These are phyloP conservation scores for Pythium plurisporium DNA, from an alignment of 352 stramenopile species.

Conservation along the genomic window DNA sequence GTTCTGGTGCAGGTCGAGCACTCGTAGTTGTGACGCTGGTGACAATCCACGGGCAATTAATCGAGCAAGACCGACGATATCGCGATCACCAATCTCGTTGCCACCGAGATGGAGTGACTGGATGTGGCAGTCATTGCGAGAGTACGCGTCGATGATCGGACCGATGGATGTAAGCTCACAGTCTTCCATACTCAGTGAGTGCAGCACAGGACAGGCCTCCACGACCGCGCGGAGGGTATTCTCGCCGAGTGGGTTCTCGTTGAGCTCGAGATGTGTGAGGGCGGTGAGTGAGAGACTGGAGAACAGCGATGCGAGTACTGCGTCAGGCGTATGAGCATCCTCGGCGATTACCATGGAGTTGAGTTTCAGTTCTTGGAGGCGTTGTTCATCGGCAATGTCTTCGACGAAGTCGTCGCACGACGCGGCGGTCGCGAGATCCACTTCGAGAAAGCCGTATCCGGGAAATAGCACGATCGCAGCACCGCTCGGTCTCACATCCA, in stretches of 20 bases:
- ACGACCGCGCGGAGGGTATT: constrained; percentile 25
- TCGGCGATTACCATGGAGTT: constrained; percentile 22
- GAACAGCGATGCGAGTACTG: constrained; percentile 9
- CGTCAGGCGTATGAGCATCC: neutral
- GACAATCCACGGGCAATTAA: constrained; percentile 17
- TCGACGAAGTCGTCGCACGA: neutral
- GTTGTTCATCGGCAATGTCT: neutral
- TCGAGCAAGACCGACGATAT: constrained; percentile 25
- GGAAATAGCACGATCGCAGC: constrained; percentile 26
- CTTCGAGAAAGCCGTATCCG: constrained; percentile 33
- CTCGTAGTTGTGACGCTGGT: constrained; percentile 18
- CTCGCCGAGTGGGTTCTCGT: neutral
- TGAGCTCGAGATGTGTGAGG: neutral
- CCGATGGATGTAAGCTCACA: constrained; percentile 34
- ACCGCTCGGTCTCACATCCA: neutral
- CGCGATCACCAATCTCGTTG: constrained; percentile 30
- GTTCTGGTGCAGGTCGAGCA: constrained; percentile 38
- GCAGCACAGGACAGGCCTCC: constrained; percentile 29
- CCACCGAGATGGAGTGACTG: constrained; percentile 31
- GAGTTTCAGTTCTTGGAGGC: constrained; percentile 31
- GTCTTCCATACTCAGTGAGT: constrained; percentile 30
- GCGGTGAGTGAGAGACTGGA: neutral
- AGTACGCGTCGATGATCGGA: constrained; percentile 27
- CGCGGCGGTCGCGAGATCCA: constrained; percentile 9
- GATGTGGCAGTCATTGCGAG: constrained; percentile 18